Evolutionary conservation across 169 alveolate species (phyloP).

Genomic region (Plasmodium berghei): DNA sequence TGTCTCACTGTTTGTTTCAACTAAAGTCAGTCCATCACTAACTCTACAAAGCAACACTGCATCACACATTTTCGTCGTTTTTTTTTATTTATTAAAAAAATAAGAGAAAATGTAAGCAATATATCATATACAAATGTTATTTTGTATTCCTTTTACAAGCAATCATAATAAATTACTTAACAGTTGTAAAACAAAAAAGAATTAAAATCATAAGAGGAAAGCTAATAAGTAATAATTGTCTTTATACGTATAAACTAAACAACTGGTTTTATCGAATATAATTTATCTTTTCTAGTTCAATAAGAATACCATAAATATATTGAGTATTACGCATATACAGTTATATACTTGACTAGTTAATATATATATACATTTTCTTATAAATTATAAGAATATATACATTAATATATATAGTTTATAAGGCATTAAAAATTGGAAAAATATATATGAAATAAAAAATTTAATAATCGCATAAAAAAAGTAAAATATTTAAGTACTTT

Average conservation of each 20-base stretch:
- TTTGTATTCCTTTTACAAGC: background rate
- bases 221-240: background rate
- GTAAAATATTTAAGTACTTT: no score
- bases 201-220: background rate
- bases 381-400: background rate
- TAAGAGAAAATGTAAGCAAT: background rate
- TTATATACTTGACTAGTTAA: background rate
- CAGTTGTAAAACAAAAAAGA: background rate
- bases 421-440: no score
- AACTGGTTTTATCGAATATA: background rate
- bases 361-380: background rate
- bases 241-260: background rate
- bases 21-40: conserved; percentile 85
- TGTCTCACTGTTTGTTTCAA: conserved; percentile 78
- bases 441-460: no score
- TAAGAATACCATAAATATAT: background rate
- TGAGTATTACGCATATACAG: background rate
- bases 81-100: background rate
- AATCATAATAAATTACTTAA: background rate
- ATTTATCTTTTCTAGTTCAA: background rate
- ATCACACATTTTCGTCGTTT: conserved; percentile 80
- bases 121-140: background rate
- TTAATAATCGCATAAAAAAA: no score
- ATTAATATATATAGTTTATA: background rate
- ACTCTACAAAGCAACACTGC: conserved; percentile 83